Evolutionary conservation across 768 basidiomycete species (phyloP).

Genomic region (Mrakia hoshinonis): DNA sequence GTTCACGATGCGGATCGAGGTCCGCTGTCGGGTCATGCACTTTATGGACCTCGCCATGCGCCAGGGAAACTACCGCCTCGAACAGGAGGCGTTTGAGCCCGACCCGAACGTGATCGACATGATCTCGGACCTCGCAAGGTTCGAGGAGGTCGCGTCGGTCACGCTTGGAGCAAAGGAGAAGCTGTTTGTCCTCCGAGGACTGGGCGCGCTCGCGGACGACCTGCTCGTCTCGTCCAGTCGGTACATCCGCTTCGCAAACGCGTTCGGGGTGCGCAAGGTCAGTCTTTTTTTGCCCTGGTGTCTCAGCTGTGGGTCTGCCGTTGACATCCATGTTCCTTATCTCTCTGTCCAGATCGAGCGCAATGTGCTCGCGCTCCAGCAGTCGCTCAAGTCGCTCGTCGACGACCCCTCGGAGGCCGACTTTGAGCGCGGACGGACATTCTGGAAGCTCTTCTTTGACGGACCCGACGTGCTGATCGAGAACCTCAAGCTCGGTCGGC

Average conservation of each 20-base stretch:
- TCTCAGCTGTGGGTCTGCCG: background rate
- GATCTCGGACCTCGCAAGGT: constrained; percentile 66
- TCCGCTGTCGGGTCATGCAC: constrained; percentile 73
- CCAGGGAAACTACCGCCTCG: constrained; percentile 78
- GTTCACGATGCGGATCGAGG: constrained; percentile 75
- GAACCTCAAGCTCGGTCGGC: background rate
- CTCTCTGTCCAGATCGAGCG: constrained; percentile 50
- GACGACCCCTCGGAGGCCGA: constrained; percentile 58
- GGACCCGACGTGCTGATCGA: constrained; percentile 2
- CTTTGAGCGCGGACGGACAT: constrained; percentile 66
- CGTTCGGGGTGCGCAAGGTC: constrained; percentile 65
- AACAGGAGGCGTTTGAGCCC: constrained; percentile 78
- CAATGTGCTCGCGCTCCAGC: constrained; percentile 84
- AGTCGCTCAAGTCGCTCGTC: constrained; percentile 64
- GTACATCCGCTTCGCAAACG: constrained; percentile 59
- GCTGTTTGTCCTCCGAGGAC: constrained; percentile 76
- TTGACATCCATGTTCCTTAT: background rate
- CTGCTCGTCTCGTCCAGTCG: constrained; percentile 67
- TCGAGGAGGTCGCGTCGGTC: constrained; percentile 59
- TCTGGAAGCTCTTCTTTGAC: constrained; percentile 62
- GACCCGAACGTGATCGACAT: constrained; percentile 81
- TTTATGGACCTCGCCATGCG: constrained; percentile 71
- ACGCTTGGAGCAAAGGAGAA: constrained; percentile 59
- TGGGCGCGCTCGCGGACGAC: constrained; percentile 76
- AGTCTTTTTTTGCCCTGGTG: background rate